Evolutionary conservation across 768 basidiomycete genomes (phyloP), one percentile per base, ranked within the genome.

Genomic region (Termitomyces sp.): DNA sequence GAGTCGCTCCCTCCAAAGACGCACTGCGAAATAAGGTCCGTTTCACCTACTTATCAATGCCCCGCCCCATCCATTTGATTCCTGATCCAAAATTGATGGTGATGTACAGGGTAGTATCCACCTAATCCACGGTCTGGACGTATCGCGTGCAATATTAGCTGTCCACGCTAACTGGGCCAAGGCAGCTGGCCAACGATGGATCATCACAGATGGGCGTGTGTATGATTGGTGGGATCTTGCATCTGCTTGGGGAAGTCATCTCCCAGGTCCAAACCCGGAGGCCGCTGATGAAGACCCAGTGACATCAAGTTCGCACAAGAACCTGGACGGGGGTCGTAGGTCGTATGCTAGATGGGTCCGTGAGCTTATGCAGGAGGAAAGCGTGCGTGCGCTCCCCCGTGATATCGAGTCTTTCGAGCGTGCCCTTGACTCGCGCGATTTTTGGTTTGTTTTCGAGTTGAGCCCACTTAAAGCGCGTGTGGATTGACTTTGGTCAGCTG

Each of bases 221-320:
- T 83, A 85, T 61, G 85, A 87, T 64, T 86, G 84, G 84, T 86
- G 83, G 83, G 82, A 85, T 59, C 70, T 85, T 4, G 81, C 79
- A 1, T 76, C 77, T 6, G 76, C 79, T 3, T 85, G 83, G 83
- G 80, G 77, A 55, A 42, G 7, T 23, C 32, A 16, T 31, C 39
- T 11, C 31, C 4, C 45, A n/a, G 0, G 23, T 12, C 23, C 6
- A 0, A 9, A 3, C 4, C 7, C 11, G 4, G 25, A 2, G 11
- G 5, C 31, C 16, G 25, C 12, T 15, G 10, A 36, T 27, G 11
- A 25, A 16, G 16, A 27, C 11, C 16, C 15, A 11, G 3, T 13
- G 33, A 15, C 11, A 11, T 7, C 2, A n/a, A n/a, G n/a, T 35
- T 13, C 13, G 16, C 16, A 10, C 23, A 16, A 25, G 3, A 23